Evolutionary conservation across 2,329 filamentous ascomycete genomes (phyloP).

Genomic region (Ceratocystis ficicola): DNA sequence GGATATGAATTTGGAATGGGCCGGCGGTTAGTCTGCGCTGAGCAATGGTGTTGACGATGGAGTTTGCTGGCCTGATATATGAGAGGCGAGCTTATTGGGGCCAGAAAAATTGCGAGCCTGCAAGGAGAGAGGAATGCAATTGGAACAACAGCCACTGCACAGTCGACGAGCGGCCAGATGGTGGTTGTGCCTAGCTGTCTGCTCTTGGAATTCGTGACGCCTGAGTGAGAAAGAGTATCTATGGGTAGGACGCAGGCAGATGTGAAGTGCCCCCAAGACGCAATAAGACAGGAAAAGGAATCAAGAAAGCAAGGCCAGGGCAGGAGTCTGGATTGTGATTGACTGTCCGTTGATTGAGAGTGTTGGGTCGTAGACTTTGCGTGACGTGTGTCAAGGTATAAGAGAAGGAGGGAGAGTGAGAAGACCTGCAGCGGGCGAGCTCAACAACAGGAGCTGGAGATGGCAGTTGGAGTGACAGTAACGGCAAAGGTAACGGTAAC

Average conservation of each 20-base stretch:
- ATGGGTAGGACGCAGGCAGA: background rate
- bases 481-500: background rate
- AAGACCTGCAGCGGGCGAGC: background rate
- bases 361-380: background rate
- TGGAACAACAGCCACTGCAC: background rate
- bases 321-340: background rate
- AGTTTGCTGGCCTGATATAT: background rate
- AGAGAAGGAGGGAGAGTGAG: background rate
- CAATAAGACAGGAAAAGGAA: background rate
- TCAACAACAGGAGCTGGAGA: constrained; percentile 5
- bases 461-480: constrained; percentile 9
- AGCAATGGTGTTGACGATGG: background rate
- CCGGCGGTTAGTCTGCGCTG: background rate
- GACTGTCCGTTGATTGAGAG: background rate
- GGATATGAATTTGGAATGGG: background rate
- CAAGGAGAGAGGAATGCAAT: background rate
- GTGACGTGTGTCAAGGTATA: constrained; percentile 2
- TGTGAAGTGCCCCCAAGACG: background rate
- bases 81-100: background rate
- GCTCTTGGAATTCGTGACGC: background rate
- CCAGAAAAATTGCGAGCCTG: background rate
- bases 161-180: background rate
- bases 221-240: background rate
- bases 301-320: background rate
- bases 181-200: background rate